Conservation (phyloP, 2,329 filamentous ascomycete genomes). For the Xylariaceae sp. region DNA sequence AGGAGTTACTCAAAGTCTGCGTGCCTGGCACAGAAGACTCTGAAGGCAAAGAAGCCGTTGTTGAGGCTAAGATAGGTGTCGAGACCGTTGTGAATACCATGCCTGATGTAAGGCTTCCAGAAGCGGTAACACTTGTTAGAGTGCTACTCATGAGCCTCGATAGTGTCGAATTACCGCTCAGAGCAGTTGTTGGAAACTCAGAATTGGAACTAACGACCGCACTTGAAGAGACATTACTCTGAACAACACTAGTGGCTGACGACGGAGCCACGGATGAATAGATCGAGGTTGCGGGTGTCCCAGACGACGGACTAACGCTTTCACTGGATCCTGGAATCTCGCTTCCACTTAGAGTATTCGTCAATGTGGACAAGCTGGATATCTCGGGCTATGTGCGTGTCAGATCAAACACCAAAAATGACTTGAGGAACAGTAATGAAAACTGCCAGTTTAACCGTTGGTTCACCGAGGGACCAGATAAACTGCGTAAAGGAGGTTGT, state of each 20-base stretch:
- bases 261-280: not conserved
- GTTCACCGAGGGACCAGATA: too few relatives aligned
- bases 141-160: conserved; percentile 3
- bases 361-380: not conserved
- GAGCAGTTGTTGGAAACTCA: not conserved
- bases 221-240: not conserved
- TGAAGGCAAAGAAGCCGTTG: conserved; percentile 5
- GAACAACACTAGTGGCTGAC: not conserved
- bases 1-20: conserved; percentile 6
- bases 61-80: conserved; percentile 11
- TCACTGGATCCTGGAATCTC: not conserved
- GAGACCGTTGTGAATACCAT: conserved; percentile 7
- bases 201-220: not conserved
- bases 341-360: not conserved
- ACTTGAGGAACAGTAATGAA: not conserved
- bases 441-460: too few relatives aligned
- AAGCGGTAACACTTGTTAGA: conserved; percentile 24
- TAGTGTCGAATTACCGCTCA: not conserved
- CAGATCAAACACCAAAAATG: not conserved
- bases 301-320: not conserved
- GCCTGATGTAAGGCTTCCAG: conserved; percentile 22
- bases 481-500: too few relatives aligned
- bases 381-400: not conserved
- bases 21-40: conserved; percentile 2
- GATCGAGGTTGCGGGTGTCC: not conserved